A percentile compares a stretch with the other conserved stretches of the same genome.
phyloP scores from a whole-genome alignment of 805 yeast genomes.

The Maudiozyma turicensis region DNA sequence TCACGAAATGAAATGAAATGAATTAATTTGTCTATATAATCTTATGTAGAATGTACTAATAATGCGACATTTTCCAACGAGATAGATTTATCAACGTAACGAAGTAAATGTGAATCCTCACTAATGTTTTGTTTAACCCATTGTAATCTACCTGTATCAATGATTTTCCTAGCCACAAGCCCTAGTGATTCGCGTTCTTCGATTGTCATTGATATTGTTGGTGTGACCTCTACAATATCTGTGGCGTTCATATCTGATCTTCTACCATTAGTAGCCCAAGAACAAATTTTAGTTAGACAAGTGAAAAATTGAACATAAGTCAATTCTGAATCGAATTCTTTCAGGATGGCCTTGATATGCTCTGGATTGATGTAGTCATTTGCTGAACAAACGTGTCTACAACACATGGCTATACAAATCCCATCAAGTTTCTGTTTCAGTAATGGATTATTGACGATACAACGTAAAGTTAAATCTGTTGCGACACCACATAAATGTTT shows the following conservation, averaged over 20 bases:
- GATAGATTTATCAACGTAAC: conserved; percentile 46
- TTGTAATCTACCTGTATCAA: conserved; percentile 57
- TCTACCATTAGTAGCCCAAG: conserved; percentile 84
- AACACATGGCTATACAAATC: conserved; percentile 80
- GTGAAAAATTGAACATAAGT: conserved; percentile 31
- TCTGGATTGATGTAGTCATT: conserved; percentile 28
- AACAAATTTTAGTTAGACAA: conserved; percentile 51
- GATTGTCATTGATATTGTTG: conserved; percentile 33
- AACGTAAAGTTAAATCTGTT: conserved; percentile 71
- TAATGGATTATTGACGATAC: conserved; percentile 38
- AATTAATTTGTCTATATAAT: neutral
- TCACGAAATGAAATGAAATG: conserved; percentile 26
- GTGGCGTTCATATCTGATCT: conserved; percentile 32
- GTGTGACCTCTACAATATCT: conserved; percentile 16
- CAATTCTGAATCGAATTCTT: conserved; percentile 20
- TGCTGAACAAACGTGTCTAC: conserved; percentile 77
- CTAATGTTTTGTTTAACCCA: conserved; percentile 35
- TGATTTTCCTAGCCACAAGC: conserved; percentile 53
- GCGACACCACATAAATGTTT: conserved; percentile 94
- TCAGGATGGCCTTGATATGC: conserved; percentile 31
- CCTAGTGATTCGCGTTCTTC: conserved; percentile 54
- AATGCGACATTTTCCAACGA: conserved; percentile 68
- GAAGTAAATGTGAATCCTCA: conserved; percentile 37
- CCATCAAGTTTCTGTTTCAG: conserved; percentile 35
- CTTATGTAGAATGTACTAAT: conserved; percentile 14